Evolutionary conservation across 1,139 yeast genomes (phyloP).

Genomic region (Debaryomyces nepalensis): DNA sequence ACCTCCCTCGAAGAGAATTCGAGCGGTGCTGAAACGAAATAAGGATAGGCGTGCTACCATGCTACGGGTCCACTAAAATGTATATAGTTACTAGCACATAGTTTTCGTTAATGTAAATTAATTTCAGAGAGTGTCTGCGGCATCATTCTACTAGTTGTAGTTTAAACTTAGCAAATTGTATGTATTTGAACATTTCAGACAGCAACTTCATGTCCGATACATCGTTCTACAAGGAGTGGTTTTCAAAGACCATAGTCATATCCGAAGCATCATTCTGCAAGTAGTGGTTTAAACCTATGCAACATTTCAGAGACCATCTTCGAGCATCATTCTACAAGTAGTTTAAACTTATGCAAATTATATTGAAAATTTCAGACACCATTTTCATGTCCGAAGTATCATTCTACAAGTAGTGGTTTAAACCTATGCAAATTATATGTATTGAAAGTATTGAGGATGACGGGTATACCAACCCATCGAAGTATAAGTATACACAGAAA

Average conservation of each 20-base stretch:
- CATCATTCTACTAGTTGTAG: no score
- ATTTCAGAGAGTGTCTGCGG: background rate
- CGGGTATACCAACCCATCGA: conserved; percentile 1
- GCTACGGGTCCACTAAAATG: background rate
- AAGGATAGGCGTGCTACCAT: no score
- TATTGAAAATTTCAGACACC: background rate
- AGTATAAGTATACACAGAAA: conserved; percentile 7
- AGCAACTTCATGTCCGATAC: background rate
- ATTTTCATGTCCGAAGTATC: background rate
- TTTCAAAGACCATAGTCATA: no score
- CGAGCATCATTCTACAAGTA: conserved; percentile 4
- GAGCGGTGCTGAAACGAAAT: background rate
- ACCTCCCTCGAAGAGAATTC: conserved; percentile 4
- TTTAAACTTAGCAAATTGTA: no score
- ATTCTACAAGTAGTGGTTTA: conserved; percentile 3
- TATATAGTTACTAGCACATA: conserved; percentile 7
- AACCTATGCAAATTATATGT: conserved; percentile 8
- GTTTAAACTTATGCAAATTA: conserved; percentile 7
- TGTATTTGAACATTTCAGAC: background rate
- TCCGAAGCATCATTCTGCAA: no score
- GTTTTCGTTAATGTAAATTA: conserved; percentile 9
- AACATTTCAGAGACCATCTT: background rate
- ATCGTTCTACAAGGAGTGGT: conserved; percentile 6
- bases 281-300: no score
- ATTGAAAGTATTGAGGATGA: background rate